These are phyloP conservation scores for Morella rubra DNA, from an alignment of 306 rosid genomes.

Conservation along the genomic window DNA sequence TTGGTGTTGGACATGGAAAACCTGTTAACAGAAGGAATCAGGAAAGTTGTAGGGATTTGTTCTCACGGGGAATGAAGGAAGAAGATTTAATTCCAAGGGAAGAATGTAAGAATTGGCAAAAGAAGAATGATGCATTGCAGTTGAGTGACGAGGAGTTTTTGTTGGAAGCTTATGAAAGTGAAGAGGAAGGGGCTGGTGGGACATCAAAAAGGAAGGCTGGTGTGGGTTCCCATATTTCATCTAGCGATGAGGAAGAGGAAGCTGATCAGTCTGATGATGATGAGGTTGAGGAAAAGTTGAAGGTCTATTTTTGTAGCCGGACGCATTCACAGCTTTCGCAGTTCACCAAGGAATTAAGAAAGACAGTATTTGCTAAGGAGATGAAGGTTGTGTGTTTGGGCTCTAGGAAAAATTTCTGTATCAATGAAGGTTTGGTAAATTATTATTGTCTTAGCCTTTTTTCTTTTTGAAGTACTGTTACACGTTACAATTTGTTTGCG, in stretches of 20 bases:
- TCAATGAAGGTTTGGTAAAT: constrained; percentile 63
- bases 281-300: constrained; percentile 53
- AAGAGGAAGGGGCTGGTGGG: constrained; percentile 49
- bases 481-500: constrained; percentile 23
- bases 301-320: constrained; percentile 86
- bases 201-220: constrained; percentile 59
- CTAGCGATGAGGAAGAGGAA: constrained; percentile 70
- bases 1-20: constrained; percentile 34
- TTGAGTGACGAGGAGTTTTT: constrained; percentile 69
- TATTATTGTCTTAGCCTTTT: constrained; percentile 7
- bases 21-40: constrained; percentile 24
- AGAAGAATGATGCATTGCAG: constrained; percentile 39
- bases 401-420: constrained; percentile 85
- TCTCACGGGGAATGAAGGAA: constrained; percentile 17
- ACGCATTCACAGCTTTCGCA: constrained; percentile 97
- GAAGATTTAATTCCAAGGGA: constrained; percentile 33
- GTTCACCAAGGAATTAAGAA: constrained; percentile 76
- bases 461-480: constrained; percentile 2
- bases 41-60: constrained; percentile 35
- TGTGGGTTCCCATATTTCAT: constrained; percentile 43
- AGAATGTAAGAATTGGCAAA: constrained; percentile 29
- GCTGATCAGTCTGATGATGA: constrained; percentile 38
- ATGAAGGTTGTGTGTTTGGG: constrained; percentile 72
- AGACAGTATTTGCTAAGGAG: constrained; percentile 64
- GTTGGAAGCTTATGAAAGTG: constrained; percentile 79